Conservation (phyloP, 1,139 yeast genomes). For the Arxiozyma bovina region DNA sequence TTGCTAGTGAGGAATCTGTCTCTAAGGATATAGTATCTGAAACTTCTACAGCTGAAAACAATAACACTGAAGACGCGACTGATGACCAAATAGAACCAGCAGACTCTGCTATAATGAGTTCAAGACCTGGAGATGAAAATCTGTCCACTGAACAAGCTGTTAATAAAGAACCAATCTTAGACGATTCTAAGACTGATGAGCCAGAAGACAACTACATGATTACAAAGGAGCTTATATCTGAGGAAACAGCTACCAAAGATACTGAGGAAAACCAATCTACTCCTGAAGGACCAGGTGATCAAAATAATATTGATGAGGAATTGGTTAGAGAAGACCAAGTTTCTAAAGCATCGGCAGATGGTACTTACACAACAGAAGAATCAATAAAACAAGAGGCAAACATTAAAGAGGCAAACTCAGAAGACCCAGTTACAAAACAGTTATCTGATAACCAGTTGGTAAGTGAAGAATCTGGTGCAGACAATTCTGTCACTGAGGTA, state of each 20-base stretch:
- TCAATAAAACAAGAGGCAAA: neutral
- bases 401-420: neutral
- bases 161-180: neutral
- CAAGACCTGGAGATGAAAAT: neutral
- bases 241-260: neutral
- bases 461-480: neutral
- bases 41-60: conserved; percentile 6
- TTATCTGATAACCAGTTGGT: neutral
- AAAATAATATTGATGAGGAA: neutral
- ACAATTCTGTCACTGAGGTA: conserved; percentile 1
- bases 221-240: conserved; percentile 1
- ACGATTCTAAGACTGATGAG: conserved; percentile 5
- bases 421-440: conserved; percentile 1
- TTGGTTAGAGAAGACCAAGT: conserved; percentile 1
- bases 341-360: neutral
- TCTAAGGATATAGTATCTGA: conserved; percentile 9
- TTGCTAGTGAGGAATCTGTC: neutral
- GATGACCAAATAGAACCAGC: conserved; percentile 1
- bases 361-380: conserved; percentile 3
- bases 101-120: conserved; percentile 4
- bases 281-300: conserved; percentile 7
- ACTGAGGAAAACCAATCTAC: conserved; percentile 2
- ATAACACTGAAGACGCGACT: neutral
- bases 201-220: conserved; percentile 1
- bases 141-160: neutral